These are phyloP conservation scores for Boletellus emodensis DNA, from an alignment of 768 basidiomycete genomes.

Conservation along the genomic window DNA sequence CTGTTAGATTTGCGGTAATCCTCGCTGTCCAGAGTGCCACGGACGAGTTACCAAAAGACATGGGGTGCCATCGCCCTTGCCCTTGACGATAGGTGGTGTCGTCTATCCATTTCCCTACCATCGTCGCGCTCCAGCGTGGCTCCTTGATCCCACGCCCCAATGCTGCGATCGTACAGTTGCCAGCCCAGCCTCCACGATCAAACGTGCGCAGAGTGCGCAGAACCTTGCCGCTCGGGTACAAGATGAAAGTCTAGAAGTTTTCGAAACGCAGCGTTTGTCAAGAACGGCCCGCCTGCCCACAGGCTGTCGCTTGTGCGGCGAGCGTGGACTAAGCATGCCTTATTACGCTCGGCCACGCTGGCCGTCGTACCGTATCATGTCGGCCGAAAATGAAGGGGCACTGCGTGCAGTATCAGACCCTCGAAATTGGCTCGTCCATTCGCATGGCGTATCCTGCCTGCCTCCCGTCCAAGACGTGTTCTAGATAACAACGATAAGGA, in stretches of 20 bases:
- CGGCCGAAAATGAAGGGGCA: constrained; percentile 5
- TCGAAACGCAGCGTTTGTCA: constrained; percentile 8
- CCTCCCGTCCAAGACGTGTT: background rate
- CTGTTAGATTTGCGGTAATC: background rate
- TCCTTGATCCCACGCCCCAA: background rate
- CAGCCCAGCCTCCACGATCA: too few relatives aligned
- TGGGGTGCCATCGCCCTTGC: background rate
- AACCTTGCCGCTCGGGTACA: constrained; percentile 1
- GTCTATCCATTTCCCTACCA: background rate
- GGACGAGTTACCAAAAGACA: background rate
- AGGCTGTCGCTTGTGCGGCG: background rate
- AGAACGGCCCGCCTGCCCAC: background rate
- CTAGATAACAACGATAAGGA: constrained; percentile 1
- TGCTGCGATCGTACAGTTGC: too few relatives aligned
- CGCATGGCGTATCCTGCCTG: background rate
- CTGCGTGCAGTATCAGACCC: background rate
- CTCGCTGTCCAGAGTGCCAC: background rate
- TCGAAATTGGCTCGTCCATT: background rate
- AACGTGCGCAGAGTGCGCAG: background rate
- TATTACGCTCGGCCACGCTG: constrained; percentile 7
- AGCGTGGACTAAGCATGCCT: constrained; percentile 10
- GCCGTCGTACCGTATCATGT: background rate
- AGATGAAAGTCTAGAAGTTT: constrained; percentile 2
- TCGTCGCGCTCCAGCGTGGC: too few relatives aligned
- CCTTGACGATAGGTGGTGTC: background rate